These are phyloP conservation scores for Cyberlindnera nakhonratchasimensis DNA, from an alignment of 805 yeast species.

Conservation along the genomic window DNA sequence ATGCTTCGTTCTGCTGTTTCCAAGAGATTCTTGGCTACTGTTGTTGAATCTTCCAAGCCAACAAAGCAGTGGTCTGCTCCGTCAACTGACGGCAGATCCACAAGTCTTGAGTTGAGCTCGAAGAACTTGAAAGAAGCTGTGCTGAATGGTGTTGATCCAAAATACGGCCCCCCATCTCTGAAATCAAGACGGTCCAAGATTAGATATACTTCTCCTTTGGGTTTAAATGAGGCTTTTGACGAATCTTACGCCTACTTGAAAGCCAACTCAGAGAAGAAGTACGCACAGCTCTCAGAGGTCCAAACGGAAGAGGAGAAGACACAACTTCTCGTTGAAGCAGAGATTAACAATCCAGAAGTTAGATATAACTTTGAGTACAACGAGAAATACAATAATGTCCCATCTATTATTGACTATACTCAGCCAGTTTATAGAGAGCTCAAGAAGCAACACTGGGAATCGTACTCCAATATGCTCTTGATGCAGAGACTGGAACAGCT, in stretches of 20 bases:
- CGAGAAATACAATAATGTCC: conserved; percentile 35
- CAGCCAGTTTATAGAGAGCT: conserved; percentile 78
- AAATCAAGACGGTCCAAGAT: conserved; percentile 39
- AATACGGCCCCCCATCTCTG: conserved; percentile 52
- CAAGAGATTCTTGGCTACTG: conserved; percentile 12
- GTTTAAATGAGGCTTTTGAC: conserved; percentile 69
- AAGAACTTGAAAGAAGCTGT: conserved; percentile 28
- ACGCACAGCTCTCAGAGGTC: conserved; percentile 30
- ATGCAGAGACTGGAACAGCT: conserved; percentile 92
- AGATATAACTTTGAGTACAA: conserved; percentile 55
- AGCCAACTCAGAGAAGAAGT: conserved; percentile 42
- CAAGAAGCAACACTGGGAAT: conserved; percentile 69
- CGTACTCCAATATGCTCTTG: conserved; percentile 63
- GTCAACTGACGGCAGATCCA: neutral
- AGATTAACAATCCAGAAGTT: conserved; percentile 80
- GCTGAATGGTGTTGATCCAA: conserved; percentile 31
- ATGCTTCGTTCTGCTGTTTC: conserved; percentile 18
- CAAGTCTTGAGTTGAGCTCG: conserved; percentile 25
- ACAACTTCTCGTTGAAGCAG: conserved; percentile 54
- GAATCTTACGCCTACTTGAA: conserved; percentile 59
- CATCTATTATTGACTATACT: conserved; percentile 54
- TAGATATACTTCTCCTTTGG: conserved; percentile 64
- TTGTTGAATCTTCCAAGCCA: conserved; percentile 4
- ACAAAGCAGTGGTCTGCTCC: conserved; percentile 15
- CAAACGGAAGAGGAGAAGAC: conserved; percentile 23